phyloP scores from a whole-genome alignment of 768 basidiomycete genomes.

The Arthromyces matolae region DNA sequence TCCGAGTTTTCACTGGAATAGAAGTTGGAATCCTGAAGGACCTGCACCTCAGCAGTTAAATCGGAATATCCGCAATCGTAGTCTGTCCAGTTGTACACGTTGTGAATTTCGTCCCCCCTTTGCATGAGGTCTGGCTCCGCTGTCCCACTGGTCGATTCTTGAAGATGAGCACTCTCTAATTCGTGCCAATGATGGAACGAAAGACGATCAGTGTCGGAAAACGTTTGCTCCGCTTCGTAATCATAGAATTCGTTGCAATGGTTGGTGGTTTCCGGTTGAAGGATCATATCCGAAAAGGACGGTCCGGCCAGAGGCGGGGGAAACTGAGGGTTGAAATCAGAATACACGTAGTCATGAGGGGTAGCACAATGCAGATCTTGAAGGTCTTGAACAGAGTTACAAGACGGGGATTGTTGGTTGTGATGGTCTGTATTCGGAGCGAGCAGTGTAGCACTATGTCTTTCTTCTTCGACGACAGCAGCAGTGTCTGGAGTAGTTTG shows the following conservation, averaged over 20 bases:
- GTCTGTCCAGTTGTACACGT: too few relatives aligned
- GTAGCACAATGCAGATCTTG: conserved; percentile 4
- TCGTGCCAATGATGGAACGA: conserved; percentile 4
- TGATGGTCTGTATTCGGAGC: not conserved
- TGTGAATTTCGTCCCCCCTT: too few relatives aligned
- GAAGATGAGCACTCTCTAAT: not conserved
- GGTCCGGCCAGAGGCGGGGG: too few relatives aligned
- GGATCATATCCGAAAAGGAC: not conserved
- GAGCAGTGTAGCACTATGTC: not conserved
- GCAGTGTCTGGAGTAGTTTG: not conserved
- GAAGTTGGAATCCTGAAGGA: too few relatives aligned
- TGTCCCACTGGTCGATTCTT: not conserved
- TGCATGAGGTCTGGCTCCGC: not conserved
- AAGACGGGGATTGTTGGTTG: too few relatives aligned
- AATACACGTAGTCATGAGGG: conserved; percentile 13
- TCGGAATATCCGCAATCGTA: too few relatives aligned
- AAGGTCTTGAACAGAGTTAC: not conserved
- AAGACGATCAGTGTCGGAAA: not conserved
- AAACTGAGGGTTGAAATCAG: not conserved
- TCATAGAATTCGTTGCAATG: not conserved
- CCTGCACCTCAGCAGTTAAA: too few relatives aligned
- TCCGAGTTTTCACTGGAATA: too few relatives aligned
- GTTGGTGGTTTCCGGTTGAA: not conserved
- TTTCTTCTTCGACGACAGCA: not conserved
- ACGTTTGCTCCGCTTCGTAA: not conserved